Evolutionary conservation across 2,329 filamentous ascomycete genomes (phyloP), one percentile per base, ranked within the genome.

Genomic region (Fusarium ramigenum): DNA sequence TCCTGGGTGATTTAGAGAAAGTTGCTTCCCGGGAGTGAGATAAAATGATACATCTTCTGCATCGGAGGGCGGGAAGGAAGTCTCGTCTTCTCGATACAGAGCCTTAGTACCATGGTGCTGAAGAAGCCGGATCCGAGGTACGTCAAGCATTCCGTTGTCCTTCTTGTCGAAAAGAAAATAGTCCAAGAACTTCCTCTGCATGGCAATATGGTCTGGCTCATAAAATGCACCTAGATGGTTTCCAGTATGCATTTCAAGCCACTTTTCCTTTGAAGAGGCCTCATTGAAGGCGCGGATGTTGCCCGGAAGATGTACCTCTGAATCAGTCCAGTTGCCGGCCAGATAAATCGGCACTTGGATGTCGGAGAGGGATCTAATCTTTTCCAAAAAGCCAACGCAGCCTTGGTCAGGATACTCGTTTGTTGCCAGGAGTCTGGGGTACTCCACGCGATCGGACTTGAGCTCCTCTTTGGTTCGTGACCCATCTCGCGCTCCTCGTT

Each of bases 1-100:
- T 14, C 0, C 11, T 1, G 11, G 16, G 0, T 14, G 2, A 0
- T 2, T 9, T 4, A 28, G 4, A 19, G 23, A 46, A 0, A 46
- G 11, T 19, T 0, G 11, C 18, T 19, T 46, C 2, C 14, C 4
- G 1, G 23, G 16, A 6, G 43, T 14, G 0, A 46, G 43, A 14
- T 46, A 28, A 6, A 46, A 28, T 4, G 43, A 46, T 0, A 14
- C 2, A 0, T 46, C 43, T 46, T 46, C 1, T 9, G 18, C 18
- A 9, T 46, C 11, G 4, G 18, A 14, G 5, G 43, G 23, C 8
- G 23, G 43, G 23, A 46, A 46, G 0, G 23, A 19, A 14, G 8
- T 19, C 43, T 28, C 18, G 4, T 46, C 2, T 19, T 46, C 11
- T 4, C 18, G 18, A 5, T 46, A 46, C 0, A 46, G 5, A 0